A percentile compares a stretch with the other conserved stretches of the same genome.
Conservation (phyloP, 1,284 basidiomycete species). For the Marasmius sp. region DNA sequence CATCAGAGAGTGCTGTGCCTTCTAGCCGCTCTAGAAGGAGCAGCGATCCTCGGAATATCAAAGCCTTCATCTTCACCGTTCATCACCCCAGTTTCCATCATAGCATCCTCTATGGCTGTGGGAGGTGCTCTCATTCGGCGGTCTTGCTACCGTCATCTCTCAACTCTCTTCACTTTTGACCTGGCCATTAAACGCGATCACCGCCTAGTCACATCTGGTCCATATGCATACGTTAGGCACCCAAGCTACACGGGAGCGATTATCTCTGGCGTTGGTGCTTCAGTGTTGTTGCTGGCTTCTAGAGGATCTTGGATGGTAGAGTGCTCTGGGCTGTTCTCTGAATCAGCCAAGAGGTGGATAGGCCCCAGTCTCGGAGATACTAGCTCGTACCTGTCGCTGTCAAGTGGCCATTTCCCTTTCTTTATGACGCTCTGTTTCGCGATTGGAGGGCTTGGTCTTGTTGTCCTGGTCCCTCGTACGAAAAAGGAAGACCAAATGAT, state of each 20-base stretch:
- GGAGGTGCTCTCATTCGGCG: background rate
- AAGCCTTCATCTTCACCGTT: background rate
- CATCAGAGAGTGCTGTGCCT: background rate
- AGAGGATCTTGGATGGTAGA: constrained; percentile 2
- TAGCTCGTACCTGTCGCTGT: background rate
- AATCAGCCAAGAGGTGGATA: background rate
- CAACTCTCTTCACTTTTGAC: constrained; percentile 3
- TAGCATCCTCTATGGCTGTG: background rate
- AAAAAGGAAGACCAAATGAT: constrained; percentile 10
- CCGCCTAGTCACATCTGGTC: constrained; percentile 1
- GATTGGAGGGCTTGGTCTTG: background rate
- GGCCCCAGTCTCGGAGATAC: background rate
- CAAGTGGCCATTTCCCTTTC: background rate
- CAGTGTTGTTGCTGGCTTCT: background rate
- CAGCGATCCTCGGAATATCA: background rate
- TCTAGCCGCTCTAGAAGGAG: background rate
- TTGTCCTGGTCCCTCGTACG: background rate
- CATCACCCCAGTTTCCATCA: background rate
- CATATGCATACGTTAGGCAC: constrained; percentile 2
- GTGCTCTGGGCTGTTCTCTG: background rate
- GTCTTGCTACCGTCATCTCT: background rate
- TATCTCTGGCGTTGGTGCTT: background rate
- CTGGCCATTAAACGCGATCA: constrained; percentile 1
- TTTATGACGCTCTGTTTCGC: background rate
- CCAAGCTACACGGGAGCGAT: constrained; percentile 3